phyloP scores from a whole-genome alignment of 2,329 filamentous ascomycete species.

The Pezicula neosporulosa region DNA sequence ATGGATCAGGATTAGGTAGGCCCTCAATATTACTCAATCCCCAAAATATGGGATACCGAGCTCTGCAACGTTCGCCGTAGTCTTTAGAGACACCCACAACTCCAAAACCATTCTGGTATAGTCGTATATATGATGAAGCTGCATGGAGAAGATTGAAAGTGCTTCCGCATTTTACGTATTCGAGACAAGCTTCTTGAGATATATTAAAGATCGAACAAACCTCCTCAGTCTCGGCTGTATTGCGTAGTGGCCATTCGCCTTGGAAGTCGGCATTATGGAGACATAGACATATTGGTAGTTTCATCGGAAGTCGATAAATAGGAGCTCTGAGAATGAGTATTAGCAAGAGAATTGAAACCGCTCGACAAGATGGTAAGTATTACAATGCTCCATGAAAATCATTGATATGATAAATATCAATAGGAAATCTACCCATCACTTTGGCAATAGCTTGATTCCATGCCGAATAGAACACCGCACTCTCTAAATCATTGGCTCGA shows the following conservation, averaged over 20 bases:
- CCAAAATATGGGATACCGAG: conserved; percentile 67
- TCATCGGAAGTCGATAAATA: not conserved
- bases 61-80: conserved; percentile 63
- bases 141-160: not conserved
- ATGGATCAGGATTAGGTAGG: conserved; percentile 64
- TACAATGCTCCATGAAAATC: conserved; percentile 1
- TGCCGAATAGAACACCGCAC: not conserved
- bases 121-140: conserved; percentile 51
- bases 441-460: conserved; percentile 1
- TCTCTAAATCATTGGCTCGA: not conserved
- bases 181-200: not conserved
- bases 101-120: conserved; percentile 66
- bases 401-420: not conserved
- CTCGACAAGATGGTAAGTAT: not conserved
- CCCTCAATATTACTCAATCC: conserved; percentile 61
- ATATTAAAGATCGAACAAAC: not conserved
- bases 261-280: not conserved
- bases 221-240: not conserved
- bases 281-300: not conserved
- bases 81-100: conserved; percentile 65
- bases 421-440: not conserved
- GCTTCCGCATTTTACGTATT: not conserved
- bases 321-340: not conserved
- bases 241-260: not conserved
- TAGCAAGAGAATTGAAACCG: not conserved